Evolutionary conservation across 2,329 filamentous ascomycete species (phyloP), one percentile per base, ranked within the genome.

Genomic region (Juglanconis oblonga): DNA sequence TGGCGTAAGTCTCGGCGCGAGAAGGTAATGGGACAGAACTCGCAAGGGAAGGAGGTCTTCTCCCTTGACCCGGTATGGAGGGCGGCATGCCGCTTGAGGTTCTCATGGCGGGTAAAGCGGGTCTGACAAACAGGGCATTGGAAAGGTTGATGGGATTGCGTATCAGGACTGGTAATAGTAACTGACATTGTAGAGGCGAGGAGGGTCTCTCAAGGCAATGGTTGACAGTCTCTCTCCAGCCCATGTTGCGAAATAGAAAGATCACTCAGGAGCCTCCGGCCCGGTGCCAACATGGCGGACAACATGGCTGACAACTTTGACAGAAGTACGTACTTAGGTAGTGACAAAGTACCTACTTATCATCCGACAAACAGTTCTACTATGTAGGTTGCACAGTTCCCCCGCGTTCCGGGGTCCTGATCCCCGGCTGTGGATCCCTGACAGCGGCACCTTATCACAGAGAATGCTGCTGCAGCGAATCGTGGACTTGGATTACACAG

Each of bases 71-170:
- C 69, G 6, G 69, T 67, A 61, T 78, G 76, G 4, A 77, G 67
- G 1, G 70, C 68, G 7, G 75, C 69, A 69, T 78, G 76, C 52
- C 75, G 73, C 62, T 77, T 76, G 62, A 76, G 72, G 57, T 76
- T 76, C 66, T 76, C 74, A 52, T 75, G 71, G 33, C 73, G 69
- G 33, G 73, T 75, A 49, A 76, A 75, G 35, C 72, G 73, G 55
- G 67, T 71, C 49, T 68, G 69, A 59, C 76, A 77, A 55, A 77
- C 57, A 33, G 66, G 62, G 64, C 75, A 78, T 64, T 78, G 71
- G 55, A 76, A 77, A 9, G 75, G 75, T 62, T 77, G 75, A 51
- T 58, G 55, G 38, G 57, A 50, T 29, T 52, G 57, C 52, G 44
- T 31, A 31, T 59, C 55, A 17, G 48, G 32, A 31, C n/a, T 33